Percentiles rank a stretch among this genome's conserved stretches.
Evolutionary conservation across 176 grass and related monocot species (phyloP).

Genomic region (Eleusine indica): DNA sequence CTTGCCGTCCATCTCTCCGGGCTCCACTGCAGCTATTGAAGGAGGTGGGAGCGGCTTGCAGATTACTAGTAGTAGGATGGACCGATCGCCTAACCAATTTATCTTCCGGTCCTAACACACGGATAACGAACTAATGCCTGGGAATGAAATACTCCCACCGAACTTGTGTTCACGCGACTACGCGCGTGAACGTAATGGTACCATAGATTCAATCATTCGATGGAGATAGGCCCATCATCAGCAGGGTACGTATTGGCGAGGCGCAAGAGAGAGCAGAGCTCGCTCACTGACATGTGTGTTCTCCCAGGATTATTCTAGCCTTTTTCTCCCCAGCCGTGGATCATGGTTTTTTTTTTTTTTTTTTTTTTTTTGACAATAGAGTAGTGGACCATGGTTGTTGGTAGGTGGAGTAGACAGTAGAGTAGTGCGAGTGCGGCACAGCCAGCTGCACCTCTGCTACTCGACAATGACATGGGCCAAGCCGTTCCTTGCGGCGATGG

Average conservation of each 20-base stretch:
- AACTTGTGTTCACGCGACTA: not conserved
- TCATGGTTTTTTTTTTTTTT: too few species aligned
- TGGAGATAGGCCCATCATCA: slow-evolving; percentile 3
- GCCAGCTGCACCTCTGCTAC: not conserved
- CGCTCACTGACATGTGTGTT: not conserved
- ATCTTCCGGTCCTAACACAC: not conserved
- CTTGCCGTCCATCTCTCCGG: not conserved
- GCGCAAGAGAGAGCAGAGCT: not conserved
- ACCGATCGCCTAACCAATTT: not conserved
- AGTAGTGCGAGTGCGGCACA: not conserved
- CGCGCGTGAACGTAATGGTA: not conserved
- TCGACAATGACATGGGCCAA: not conserved
- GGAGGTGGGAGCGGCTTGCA: too few species aligned
- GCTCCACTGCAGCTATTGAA: not conserved
- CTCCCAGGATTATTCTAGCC: not conserved
- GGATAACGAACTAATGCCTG: not conserved
- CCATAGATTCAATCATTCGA: not conserved
- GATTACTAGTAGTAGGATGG: not conserved
- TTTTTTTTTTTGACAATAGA: too few species aligned
- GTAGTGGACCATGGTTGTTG: not conserved
- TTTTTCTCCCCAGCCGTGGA: not conserved
- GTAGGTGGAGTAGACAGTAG: slow-evolving; percentile 1
- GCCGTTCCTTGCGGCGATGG: not conserved
- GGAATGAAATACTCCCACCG: too few species aligned
- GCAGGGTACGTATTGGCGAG: not conserved